phyloP scores from a whole-genome alignment of 1,284 basidiomycete genomes.

The Ustilago shanxiensis region DNA sequence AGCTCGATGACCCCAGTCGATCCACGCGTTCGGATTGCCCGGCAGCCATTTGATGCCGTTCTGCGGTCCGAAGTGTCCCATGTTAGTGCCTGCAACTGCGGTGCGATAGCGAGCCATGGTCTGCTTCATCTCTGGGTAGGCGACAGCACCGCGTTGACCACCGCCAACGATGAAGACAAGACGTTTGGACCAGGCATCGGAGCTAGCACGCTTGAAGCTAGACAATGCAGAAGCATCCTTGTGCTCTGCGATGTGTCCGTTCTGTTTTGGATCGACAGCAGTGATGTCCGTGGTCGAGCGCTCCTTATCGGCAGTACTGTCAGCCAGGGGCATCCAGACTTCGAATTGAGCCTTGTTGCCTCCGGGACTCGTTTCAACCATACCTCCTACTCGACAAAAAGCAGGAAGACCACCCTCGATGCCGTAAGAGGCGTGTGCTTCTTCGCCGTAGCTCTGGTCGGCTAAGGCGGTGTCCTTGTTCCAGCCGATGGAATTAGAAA shows the following conservation, averaged over 20 bases:
- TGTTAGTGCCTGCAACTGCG: conserved; percentile 46
- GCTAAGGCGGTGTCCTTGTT: conserved; percentile 22
- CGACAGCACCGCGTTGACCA: conserved; percentile 39
- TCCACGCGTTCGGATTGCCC: conserved; percentile 27
- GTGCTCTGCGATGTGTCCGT: neutral
- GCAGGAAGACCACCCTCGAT: conserved; percentile 40
- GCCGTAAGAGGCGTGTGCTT: neutral
- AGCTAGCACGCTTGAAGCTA: conserved; percentile 25
- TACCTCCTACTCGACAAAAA: conserved; percentile 54
- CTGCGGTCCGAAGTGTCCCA: conserved; percentile 40
- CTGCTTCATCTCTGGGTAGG: conserved; percentile 56
- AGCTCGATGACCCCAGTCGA: conserved; percentile 49
- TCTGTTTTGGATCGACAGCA: neutral
- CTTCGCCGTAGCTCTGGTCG: conserved; percentile 47
- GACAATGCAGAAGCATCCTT: conserved; percentile 2
- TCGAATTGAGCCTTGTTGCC: conserved; percentile 44
- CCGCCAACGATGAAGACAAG: conserved; percentile 46
- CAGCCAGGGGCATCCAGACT: conserved; percentile 48
- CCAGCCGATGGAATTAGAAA: conserved; percentile 33
- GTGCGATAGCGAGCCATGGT: conserved; percentile 42
- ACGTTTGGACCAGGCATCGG: conserved; percentile 41
- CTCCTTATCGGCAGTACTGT: neutral
- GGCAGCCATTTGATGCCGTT: conserved; percentile 29
- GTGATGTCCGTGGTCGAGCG: neutral
- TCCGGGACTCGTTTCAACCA: conserved; percentile 22